A percentile compares a stretch with the other conserved stretches of the same genome.
Evolutionary conservation across 495 filamentous ascomycete species (phyloP).

Genomic region (Schizothecium vesticola): DNA sequence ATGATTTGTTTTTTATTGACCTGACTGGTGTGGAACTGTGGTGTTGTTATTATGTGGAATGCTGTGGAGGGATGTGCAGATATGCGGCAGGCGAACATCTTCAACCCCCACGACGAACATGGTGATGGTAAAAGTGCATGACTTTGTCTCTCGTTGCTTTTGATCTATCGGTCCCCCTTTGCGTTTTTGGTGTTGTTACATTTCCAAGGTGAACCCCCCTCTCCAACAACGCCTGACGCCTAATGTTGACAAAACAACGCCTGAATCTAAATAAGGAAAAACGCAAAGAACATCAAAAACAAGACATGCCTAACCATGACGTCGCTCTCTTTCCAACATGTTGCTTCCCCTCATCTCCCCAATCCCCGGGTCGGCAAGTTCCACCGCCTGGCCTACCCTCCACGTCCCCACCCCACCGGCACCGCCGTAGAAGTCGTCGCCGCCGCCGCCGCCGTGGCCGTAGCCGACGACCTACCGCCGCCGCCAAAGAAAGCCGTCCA

Average conservation of each 20-base stretch:
- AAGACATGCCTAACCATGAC: neutral
- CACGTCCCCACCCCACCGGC: no score
- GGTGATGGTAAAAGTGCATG: neutral
- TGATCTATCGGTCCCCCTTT: neutral
- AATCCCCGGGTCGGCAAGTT: no score
- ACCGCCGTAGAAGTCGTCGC: neutral
- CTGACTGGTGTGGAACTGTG: neutral
- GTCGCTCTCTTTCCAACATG: neutral
- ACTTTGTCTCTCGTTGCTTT: neutral
- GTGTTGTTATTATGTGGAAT: neutral
- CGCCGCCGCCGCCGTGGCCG: neutral
- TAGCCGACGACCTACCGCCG: neutral
- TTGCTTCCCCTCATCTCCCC: neutral
- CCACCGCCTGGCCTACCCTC: no score
- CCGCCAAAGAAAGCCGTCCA: neutral
- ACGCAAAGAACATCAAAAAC: neutral
- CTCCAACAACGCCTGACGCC: neutral
- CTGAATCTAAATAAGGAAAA: neutral
- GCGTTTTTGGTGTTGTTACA: neutral
- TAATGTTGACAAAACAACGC: neutral
- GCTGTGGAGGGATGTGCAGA: neutral
- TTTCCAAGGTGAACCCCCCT: neutral
- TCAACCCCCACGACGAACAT: neutral
- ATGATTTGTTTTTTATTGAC: neutral
- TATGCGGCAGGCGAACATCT: neutral